These are phyloP conservation scores for Coniochaeta prunicola DNA, from an alignment of 2,329 filamentous ascomycete species.

Conservation along the genomic window DNA sequence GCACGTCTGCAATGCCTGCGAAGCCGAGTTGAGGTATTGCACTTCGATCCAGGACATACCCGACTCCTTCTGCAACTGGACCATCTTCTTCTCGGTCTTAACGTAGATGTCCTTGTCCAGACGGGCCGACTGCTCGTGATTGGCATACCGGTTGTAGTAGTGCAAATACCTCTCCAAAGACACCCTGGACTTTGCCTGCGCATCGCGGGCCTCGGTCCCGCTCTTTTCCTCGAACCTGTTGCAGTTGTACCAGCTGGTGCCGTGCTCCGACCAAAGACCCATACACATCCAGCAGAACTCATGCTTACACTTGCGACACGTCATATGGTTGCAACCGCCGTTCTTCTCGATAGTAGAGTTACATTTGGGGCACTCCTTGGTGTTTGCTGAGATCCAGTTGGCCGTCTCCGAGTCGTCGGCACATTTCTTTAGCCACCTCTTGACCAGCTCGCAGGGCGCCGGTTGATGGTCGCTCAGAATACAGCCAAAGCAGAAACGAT, in stretches of 20 bases:
- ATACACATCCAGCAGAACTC: constrained; percentile 99
- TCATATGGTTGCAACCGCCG: constrained; percentile 97
- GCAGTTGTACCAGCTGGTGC: constrained; percentile 99
- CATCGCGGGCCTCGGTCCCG: constrained; percentile 80
- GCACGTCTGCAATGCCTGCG: constrained; percentile 88
- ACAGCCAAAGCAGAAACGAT: constrained; percentile 94
- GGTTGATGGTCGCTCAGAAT: constrained; percentile 86
- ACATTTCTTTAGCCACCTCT: constrained; percentile 96
- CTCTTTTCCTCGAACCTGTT: constrained; percentile 96
- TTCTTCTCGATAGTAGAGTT: constrained; percentile 99
- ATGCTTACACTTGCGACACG: constrained; percentile 88
- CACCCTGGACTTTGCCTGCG: constrained; percentile 82
- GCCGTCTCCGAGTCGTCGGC: constrained; percentile 97
- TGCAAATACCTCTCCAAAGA: constrained; percentile 94
- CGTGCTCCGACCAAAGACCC: constrained; percentile 97
- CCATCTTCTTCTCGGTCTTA: constrained; percentile 99
- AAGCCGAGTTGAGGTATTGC: constrained; percentile 90
- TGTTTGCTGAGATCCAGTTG: constrained; percentile 99
- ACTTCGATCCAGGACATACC: constrained; percentile 99
- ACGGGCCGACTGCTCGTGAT: constrained; percentile 95
- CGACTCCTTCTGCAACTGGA: constrained; percentile 84
- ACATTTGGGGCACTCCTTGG: constrained; percentile 95
- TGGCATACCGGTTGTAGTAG: constrained; percentile 98
- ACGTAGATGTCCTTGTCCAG: constrained; percentile 92
- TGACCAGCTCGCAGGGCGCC: constrained; percentile 83